Evolutionary conservation across 1,139 yeast genomes (phyloP).

Genomic region (Yarrowia galli): DNA sequence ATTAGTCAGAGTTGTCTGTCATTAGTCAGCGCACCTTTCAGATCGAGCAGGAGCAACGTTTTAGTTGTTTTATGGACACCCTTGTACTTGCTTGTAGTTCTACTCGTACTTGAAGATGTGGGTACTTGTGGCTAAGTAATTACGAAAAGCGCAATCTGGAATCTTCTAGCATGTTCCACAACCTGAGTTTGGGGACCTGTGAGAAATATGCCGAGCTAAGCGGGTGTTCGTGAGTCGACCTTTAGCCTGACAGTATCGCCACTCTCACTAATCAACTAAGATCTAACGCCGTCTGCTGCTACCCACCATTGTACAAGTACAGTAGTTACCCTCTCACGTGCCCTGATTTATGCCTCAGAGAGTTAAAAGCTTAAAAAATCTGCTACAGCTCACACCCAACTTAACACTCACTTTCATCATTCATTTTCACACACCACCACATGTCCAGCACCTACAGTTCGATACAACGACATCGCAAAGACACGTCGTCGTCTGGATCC

Average conservation of each 20-base stretch:
- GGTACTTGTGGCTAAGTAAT: too few relatives aligned
- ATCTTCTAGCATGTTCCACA: neutral
- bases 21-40: too few relatives aligned
- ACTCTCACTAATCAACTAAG: too few relatives aligned
- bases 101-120: too few relatives aligned
- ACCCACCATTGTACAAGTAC: neutral
- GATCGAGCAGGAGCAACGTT: too few relatives aligned
- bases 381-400: conserved; percentile 38
- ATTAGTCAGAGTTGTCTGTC: too few relatives aligned
- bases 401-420: conserved; percentile 27
- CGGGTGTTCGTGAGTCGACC: too few relatives aligned
- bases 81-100: too few relatives aligned
- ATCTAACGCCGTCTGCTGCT: neutral
- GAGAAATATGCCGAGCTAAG: neutral
- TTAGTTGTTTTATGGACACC: too few relatives aligned
- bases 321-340: conserved; percentile 38
- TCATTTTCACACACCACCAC: conserved; percentile 25
- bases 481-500: conserved; percentile 44
- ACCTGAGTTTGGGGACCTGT: too few relatives aligned
- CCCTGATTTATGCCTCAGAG: conserved; percentile 37
- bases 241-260: too few relatives aligned
- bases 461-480: conserved; percentile 36
- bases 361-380: conserved; percentile 34
- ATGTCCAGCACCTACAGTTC: conserved; percentile 37
- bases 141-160: too few relatives aligned